These are phyloP conservation scores for Aspergillus tanneri DNA, from an alignment of 2,329 filamentous ascomycete genomes.

Conservation along the genomic window DNA sequence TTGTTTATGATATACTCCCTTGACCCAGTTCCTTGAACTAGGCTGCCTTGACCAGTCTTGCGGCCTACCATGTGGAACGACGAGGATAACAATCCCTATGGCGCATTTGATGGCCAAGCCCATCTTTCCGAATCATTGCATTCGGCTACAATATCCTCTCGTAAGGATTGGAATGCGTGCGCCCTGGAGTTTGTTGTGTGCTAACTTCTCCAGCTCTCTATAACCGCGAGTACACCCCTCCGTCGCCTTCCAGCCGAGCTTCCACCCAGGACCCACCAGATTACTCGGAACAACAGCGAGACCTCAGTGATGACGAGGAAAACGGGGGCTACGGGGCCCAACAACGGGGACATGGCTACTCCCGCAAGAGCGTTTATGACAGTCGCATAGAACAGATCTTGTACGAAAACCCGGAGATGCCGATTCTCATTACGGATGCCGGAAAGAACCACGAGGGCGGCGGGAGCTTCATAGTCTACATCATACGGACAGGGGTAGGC, in stretches of 20 bases:
- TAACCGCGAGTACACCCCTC: constrained; percentile 61
- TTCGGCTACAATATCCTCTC: constrained; percentile 47
- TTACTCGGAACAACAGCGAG: constrained; percentile 52
- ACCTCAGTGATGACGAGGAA: constrained; percentile 61
- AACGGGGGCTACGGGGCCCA: constrained; percentile 47
- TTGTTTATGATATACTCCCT: too few species aligned
- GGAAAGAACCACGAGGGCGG: constrained; percentile 93
- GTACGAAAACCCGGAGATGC: constrained; percentile 86
- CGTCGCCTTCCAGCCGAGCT: constrained; percentile 71
- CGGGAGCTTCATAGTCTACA: constrained; percentile 94
- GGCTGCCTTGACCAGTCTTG: constrained; percentile 21
- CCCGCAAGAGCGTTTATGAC: constrained; percentile 78
- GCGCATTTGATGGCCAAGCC: constrained; percentile 86
- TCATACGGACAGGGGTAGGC: constrained; percentile 85
- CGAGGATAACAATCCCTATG: constrained; percentile 98
- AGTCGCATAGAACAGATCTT: constrained; percentile 97
- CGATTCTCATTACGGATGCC: constrained; percentile 89
- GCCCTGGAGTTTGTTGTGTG: constrained; percentile 9
- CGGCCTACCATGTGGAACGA: constrained; percentile 85
- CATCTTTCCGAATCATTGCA: constrained; percentile 68
- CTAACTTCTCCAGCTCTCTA: constrained; percentile 48
- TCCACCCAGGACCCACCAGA: constrained; percentile 66
- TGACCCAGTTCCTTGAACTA: constrained; percentile 2
- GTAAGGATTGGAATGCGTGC: constrained; percentile 48
- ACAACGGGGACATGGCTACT: constrained; percentile 52